Conservation (phyloP, 2,329 filamentous ascomycete species). For the Chalara sp. region DNA sequence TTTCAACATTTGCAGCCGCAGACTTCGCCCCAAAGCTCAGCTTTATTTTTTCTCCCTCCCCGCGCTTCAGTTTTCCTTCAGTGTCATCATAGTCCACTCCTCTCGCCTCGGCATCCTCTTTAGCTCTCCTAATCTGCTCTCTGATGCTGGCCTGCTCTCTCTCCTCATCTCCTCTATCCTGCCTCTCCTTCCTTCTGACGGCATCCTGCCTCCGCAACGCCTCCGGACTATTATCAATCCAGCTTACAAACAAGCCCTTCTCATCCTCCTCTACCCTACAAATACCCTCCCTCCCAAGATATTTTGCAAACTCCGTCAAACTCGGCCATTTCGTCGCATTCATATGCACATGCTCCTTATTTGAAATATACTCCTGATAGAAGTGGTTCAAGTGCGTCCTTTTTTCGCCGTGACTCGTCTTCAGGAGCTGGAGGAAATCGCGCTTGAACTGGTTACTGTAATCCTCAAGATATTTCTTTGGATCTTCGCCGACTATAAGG, state of each 20-base stretch:
- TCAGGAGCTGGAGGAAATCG: slow-evolving; percentile 71
- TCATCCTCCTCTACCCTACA: slow-evolving; percentile 85
- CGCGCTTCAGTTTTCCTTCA: slow-evolving; percentile 46
- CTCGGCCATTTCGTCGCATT: slow-evolving; percentile 86
- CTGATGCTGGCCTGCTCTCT: slow-evolving; percentile 75
- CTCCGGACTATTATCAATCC: slow-evolving; percentile 88
- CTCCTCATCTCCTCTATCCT: slow-evolving; percentile 88
- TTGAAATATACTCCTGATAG: slow-evolving; percentile 87
- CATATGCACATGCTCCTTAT: slow-evolving; percentile 88
- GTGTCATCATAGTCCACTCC: slow-evolving; percentile 36
- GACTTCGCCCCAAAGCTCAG: slow-evolving; percentile 52
- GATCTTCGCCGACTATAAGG: slow-evolving; percentile 78
- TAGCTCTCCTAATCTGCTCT: slow-evolving; percentile 76
- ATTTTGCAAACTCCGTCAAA: slow-evolving; percentile 84
- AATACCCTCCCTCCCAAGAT: slow-evolving; percentile 78
- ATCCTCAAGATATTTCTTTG: slow-evolving; percentile 75
- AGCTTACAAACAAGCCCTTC: slow-evolving; percentile 79
- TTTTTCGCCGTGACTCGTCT: slow-evolving; percentile 86
- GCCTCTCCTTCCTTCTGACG: slow-evolving; percentile 72
- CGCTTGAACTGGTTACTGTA: slow-evolving; percentile 75
- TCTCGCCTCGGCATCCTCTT: slow-evolving; percentile 46
- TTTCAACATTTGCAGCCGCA: slow-evolving; percentile 14
- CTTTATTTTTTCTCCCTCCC: slow-evolving; percentile 71
- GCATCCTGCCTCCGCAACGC: slow-evolving; percentile 75
- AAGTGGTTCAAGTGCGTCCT: slow-evolving; percentile 84